Base-by-base conservation (phyloP, 495 filamentous ascomycete genomes). In the Entonaema liquescens region DNA sequence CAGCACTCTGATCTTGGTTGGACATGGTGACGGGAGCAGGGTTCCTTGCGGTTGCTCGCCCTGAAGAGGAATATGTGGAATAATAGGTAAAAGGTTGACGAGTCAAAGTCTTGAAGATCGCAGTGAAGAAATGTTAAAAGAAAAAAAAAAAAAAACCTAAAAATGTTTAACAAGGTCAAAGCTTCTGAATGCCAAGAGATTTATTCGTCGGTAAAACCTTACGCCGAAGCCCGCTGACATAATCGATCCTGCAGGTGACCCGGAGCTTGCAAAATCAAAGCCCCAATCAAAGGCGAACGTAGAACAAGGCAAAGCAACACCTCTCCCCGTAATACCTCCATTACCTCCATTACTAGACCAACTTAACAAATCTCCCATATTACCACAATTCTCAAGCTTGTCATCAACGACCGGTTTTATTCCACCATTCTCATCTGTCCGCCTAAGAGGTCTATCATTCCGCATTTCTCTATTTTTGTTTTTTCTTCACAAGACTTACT, bases 11-110 rank as follows among this genome's bases (percentile, higher is more conserved):
- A 76, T 87, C 83, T 69, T 87, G 82, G 76, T 84, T 81, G 31
- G 85, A 79, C 85, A 87, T 87, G 21, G 36, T 80, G 66, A 70
- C 67, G 15, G 15, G 33, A 73, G 65, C 80, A 87, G 85, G 85
- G 87, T 87, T 88, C 87, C 85, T 86, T 87, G 86, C 86, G 81
- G 82, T 87, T 74, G 85, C 83, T 87, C 85, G 85, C 85, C 85
- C 84, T 86, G 78, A 57, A 33, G 58, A 61, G 42, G 65, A 64
- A 36, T 60, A n/a, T 55, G 59, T 42, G 15, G 28, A 62, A 44
- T 66, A 57, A 60, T 55, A 47, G 35, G 55, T 71, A 49, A 55
- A 29, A 50, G 33, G 33, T 56, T 19, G 17, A 12, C 28, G 8
- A 25, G 65, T 66, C 15, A 29, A 44, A 55, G 3, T 42, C 19